phyloP scores from a whole-genome alignment of 2,329 filamentous ascomycete genomes.

The Nothomitra cinnamomea region DNA sequence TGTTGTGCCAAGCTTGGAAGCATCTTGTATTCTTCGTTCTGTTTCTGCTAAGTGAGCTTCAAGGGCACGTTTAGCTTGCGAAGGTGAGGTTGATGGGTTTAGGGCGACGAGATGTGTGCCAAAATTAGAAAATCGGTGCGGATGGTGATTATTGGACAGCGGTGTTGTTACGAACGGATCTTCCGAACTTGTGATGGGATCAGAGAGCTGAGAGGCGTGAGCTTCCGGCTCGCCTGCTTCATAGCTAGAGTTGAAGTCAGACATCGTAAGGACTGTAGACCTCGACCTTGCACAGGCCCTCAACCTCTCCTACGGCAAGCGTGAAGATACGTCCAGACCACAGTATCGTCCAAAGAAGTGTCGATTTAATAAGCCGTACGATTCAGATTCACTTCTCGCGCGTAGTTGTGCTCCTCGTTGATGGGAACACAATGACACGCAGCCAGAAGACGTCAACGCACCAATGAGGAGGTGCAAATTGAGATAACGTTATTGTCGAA shows the following conservation, averaged over 20 bases:
- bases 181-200: background rate
- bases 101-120: slow-evolving; percentile 66
- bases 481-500: background rate
- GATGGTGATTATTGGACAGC: slow-evolving; percentile 19
- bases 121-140: slow-evolving; percentile 66
- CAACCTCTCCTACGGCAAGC: too few relatives aligned
- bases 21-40: slow-evolving; percentile 77
- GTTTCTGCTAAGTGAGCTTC: slow-evolving; percentile 88
- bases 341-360: too few relatives aligned
- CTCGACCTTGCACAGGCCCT: too few relatives aligned
- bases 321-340: too few relatives aligned
- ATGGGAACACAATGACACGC: too few relatives aligned
- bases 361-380: too few relatives aligned
- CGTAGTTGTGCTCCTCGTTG: too few relatives aligned
- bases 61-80: slow-evolving; percentile 73
- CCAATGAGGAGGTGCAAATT: slow-evolving; percentile 1
- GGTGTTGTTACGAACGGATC: slow-evolving; percentile 28
- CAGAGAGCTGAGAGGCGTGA: background rate
- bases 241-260: too few relatives aligned
- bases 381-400: too few relatives aligned
- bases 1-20: slow-evolving; percentile 73
- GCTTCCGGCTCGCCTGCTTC: too few relatives aligned
- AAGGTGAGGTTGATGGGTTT: slow-evolving; percentile 60
- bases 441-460: background rate
- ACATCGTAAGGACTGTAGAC: too few relatives aligned